Evolutionary conservation across 192 early-diverging fungal species (phyloP), one percentile per base, ranked within the genome.

Genomic region (Coemansia sp.): DNA sequence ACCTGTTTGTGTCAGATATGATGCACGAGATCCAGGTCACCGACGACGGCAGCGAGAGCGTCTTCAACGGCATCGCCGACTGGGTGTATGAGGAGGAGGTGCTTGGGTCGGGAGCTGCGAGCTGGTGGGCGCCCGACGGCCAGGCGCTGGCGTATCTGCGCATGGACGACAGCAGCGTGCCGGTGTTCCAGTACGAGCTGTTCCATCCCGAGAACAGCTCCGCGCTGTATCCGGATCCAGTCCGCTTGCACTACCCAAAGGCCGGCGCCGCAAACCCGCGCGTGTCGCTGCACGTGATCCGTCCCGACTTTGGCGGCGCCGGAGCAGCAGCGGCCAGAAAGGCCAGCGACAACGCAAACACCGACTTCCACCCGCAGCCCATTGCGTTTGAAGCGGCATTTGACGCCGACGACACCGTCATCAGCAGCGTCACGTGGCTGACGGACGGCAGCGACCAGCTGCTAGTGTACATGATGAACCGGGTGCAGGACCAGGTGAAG

Each of bases 1-100:
- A 99, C 68, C 41, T 99, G 8, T 93, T 90, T 75, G 84, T 96
- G 17, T 91, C 89, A 4, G 89, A 94, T 68, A 75, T 91, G 68
- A 44, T 43, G 57, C 75, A 83, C 14, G 89, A 94, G 61, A 86
- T 86, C 49, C 89, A 88, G 48, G 82, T 98, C 39, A 99, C 97
- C 2, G 86, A 81, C 55, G 95, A 97, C 74, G 95, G 95, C 13
- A 89, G 90, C 25, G 79, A 78, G 39, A 86, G 81, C 25, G 86
- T 97, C 19, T 91, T 96, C 67, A 98, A 98, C 70, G 97, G 95
- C 7, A 85, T 97, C 7, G 89, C 94, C n/a, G 97, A 99, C 77
- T 99, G 97, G 97, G 95, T 97, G 0, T 99, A 99, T 65, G 95
- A 98, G 76, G 97, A 99, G 73, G 97, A 99, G 71, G 92, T 99